Conservation (phyloP, 257 asterid species). For the Solanum medicagineum region DNA sequence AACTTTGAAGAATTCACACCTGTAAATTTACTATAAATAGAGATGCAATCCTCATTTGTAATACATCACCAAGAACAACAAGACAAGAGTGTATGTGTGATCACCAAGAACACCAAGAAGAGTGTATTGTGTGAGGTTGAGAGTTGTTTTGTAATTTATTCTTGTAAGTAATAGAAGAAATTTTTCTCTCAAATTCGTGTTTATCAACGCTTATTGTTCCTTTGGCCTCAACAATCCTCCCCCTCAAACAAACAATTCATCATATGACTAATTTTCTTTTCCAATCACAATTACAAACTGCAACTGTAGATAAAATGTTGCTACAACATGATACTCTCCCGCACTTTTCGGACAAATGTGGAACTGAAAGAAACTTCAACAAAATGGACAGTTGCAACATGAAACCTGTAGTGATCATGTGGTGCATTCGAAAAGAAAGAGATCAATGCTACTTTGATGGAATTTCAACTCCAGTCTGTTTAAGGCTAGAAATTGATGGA, state of each 20-base stretch:
- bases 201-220: no score
- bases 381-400: not conserved
- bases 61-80: no score
- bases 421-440: not conserved
- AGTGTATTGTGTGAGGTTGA: no score
- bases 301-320: not conserved
- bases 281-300: not conserved
- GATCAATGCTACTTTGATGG: not conserved
- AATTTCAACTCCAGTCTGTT: not conserved
- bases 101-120: no score
- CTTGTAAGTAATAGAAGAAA: no score
- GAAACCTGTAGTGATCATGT: not conserved
- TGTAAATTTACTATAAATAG: no score
- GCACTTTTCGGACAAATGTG: not conserved
- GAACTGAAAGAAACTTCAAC: not conserved
- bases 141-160: no score
- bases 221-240: no score
- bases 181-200: no score
- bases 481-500: not conserved
- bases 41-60: no score
- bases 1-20: no score
- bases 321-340: not conserved
- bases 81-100: no score
- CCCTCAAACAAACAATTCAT: not conserved
- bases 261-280: not conserved